Evolutionary conservation across 495 filamentous ascomycete genomes (phyloP), one percentile per base, ranked within the genome.

Genomic region (Xylaria flabelliformis): DNA sequence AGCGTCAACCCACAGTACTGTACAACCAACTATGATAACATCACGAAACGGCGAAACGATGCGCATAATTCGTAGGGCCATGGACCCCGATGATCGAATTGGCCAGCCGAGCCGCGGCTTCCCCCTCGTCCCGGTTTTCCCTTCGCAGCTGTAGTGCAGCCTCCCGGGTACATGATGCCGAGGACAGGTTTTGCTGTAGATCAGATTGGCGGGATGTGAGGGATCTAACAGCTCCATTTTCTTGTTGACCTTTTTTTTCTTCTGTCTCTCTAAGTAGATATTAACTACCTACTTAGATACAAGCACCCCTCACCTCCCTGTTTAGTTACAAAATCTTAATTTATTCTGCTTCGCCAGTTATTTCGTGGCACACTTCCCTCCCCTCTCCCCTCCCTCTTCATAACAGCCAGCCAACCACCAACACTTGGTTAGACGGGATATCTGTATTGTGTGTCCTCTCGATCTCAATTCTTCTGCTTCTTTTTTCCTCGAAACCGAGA

Each of bases 91-190:
- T 21, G 5, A 53, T 53, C 64, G 12, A 17, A 7, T 24, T 1
- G 65, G 65, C 48, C 61, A 17, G 13, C 65, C 26, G 64, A 55
- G 50, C 48, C 65, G 65, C 50, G 36, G 65, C 50, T 67, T 56
- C 65, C 44, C 21, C 21, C 36, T 24, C 50, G 8, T 44, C 34
- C 65, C n/a, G 39, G n/a, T 64, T 64, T 63, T 26, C 10, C 39
- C 24, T 44, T 44, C 39, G 39, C 39, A 64, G 61, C 61, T 44
- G 61, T 15, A 44, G 10, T 24, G 36, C 21, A 42, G 61, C 61
- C 44, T 24, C 61, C 12, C 12, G n/a, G 58, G 58, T 13, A 21
- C 34, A 39, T 13, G 53, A 29, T 56, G 29, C 53, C 53, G 24
- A 56, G 26, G 9, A 29, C 53, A 56, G 53, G 26, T 32, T 56